These are phyloP conservation scores for Eleusine indica DNA, from an alignment of 176 grass and related monocot genomes.

Conservation along the genomic window DNA sequence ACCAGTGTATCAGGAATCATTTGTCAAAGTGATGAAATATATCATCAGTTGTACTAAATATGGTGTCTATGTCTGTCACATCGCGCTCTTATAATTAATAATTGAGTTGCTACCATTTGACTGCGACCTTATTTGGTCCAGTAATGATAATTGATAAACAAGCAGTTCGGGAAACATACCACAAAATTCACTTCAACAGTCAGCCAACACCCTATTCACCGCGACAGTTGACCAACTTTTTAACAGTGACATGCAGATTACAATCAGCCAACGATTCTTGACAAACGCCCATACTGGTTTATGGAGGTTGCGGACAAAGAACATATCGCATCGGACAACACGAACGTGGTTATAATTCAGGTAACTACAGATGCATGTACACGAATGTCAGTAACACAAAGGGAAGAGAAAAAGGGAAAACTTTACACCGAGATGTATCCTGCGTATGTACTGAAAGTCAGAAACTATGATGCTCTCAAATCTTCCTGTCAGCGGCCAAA, in stretches of 20 bases:
- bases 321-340: background rate
- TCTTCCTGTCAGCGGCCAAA: background rate
- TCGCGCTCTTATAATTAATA: background rate
- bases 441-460: background rate
- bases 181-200: background rate
- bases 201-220: background rate
- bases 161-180: background rate
- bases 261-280: background rate
- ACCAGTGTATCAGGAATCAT: background rate
- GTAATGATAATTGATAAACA: no score
- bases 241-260: conserved; percentile 7
- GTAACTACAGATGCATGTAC: conserved; percentile 23
- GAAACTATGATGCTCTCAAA: background rate
- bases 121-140: no score
- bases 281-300: background rate
- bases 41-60: no score
- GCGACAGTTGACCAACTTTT: background rate
- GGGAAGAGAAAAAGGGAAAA: background rate
- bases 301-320: background rate
- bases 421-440: conserved; percentile 30
- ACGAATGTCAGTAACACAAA: conserved; percentile 14
- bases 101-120: no score
- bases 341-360: background rate
- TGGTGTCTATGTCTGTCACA: background rate
- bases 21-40: background rate